Base-by-base conservation (phyloP, 768 basidiomycete species). In the Kwoniella sp. region DNA sequence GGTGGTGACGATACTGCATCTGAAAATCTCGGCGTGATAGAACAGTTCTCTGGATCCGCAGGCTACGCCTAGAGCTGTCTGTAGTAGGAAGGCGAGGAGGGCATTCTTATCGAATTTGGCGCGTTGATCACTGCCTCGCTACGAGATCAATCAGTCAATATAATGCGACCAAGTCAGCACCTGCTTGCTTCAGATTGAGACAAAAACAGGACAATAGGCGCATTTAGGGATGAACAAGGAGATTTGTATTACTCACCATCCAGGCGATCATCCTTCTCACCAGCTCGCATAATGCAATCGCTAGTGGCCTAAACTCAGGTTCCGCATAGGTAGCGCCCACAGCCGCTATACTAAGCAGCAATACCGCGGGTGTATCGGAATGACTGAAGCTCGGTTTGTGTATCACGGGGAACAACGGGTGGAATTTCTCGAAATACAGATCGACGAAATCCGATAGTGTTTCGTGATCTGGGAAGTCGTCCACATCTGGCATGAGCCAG, bases 101-200 rank as follows among this genome's bases (percentile, higher is more conserved):
- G 61, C 60, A 22, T 67, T 66, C 26, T 65, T 61, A 37, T 73
- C 73, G 63, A 77, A 77, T 33, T 74, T 74, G 17, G 70, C 55
- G 55, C 75, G 27, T 53, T 73, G 73, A 62, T 77, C 75, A 40
- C 73, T 74, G 7, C 70, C 75, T 29, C 73, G 68, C 75, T 77
- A 27, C 19, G 13, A 19, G 54, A 36, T 56, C 29, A 36, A 0
- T 40, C 29, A 54, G 37, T 27, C 25, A 12, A 22, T n/a, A 22
- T 13, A 21, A 47, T 19, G n/a, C n/a, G n/a, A n/a, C n/a, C n/a
- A n/a, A 47, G 7, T 40, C 21, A 37, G 55, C 22, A 44, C n/a
- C n/a, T n/a, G n/a, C n/a, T n/a, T n/a, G n/a, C n/a, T n/a, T n/a
- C n/a, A n/a, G n/a, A n/a, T n/a, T n/a, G n/a, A n/a, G n/a, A n/a